A percentile compares a stretch with the other conserved stretches of the same genome.
Evolutionary conservation across 495 filamentous ascomycete species (phyloP).

Genomic region (Barbatosphaeria neglecta): DNA sequence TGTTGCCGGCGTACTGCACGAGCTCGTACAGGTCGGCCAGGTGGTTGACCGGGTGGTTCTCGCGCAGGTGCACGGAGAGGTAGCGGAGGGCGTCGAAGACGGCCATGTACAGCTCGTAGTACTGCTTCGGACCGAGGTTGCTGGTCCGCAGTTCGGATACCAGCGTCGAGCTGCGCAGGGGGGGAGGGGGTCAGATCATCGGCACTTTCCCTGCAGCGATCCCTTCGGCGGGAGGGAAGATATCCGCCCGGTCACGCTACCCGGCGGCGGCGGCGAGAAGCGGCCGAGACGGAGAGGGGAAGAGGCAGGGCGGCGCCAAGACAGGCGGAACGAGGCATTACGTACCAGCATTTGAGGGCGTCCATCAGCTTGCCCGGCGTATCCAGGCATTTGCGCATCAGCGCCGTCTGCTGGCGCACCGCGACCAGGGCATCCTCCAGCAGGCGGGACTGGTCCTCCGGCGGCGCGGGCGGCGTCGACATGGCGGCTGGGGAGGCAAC

Average conservation of each 20-base stretch:
- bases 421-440: constrained; percentile 94
- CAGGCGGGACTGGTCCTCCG: constrained; percentile 86
- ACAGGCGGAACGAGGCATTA: constrained; percentile 1
- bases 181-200: too few species aligned
- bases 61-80: constrained; percentile 88
- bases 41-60: constrained; percentile 95
- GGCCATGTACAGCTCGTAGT: constrained; percentile 99
- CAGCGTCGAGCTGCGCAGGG: constrained; percentile 68
- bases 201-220: too few species aligned
- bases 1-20: constrained; percentile 97
- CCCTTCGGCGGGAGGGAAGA: too few species aligned
- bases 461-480: constrained; percentile 52
- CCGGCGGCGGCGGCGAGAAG: too few species aligned
- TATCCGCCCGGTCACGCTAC: too few species aligned
- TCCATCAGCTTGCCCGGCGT: constrained; percentile 99
- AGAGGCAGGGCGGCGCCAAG: neutral
- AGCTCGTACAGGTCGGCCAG: constrained; percentile 97
- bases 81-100: constrained; percentile 97
- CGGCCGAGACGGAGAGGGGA: too few species aligned
- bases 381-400: constrained; percentile 97
- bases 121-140: constrained; percentile 92
- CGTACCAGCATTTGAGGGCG: constrained; percentile 96
- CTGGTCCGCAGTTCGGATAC: constrained; percentile 95
- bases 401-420: constrained; percentile 85
- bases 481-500: constrained; percentile 14